Evolutionary conservation across 805 yeast genomes (phyloP), one percentile per base, ranked within the genome.

Genomic region (Dipodascopsis uninucleata): DNA sequence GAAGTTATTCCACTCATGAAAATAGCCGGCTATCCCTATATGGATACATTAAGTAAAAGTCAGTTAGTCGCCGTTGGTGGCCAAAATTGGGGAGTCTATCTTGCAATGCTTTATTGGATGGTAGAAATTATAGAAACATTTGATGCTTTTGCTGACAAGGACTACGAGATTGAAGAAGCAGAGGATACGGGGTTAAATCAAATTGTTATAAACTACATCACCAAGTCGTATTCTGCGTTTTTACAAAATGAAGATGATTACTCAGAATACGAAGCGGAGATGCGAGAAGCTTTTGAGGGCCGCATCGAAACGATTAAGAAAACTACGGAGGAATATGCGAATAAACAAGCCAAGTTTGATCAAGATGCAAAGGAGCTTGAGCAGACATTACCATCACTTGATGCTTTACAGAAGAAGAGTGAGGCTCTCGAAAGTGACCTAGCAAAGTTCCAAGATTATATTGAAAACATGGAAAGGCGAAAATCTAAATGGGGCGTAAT

Each of bases 31-130:
- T 88, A 88, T 58, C 96, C 97, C 1, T 86, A 82, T 61, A 63
- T 86, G 46, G 94, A 84, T 31, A 70, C 85, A 0, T 79, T 89
- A 31, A 85, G 82, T 62, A 81, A 88, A 58, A 82, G 93, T 1
- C 94, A 86, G 60, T 81, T 88, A 29, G 78, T 88, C 29, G 96
- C 96, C 0, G 96, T 86, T 9, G 96, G 96, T 4, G 95, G 95
- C 2, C 61, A 59, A 43, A 80, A 79, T 54, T 88, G 96, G 96
- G 87, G 85, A 9, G 74, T 75, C 5, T 85, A 86, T 53, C 63
- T 88, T 32, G 95, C 93, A 1, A 77, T 89, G 75, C 66, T 88
- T 18, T 80, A 82, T 61, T 88, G 96, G 96, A 61, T 88, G 35
- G 78, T 82, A 3, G 77, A 78, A 52, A 70, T 78, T 49, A 79